Conservation (phyloP, 2,329 filamentous ascomycete species). For the Aspergillus quadrilineatus region DNA sequence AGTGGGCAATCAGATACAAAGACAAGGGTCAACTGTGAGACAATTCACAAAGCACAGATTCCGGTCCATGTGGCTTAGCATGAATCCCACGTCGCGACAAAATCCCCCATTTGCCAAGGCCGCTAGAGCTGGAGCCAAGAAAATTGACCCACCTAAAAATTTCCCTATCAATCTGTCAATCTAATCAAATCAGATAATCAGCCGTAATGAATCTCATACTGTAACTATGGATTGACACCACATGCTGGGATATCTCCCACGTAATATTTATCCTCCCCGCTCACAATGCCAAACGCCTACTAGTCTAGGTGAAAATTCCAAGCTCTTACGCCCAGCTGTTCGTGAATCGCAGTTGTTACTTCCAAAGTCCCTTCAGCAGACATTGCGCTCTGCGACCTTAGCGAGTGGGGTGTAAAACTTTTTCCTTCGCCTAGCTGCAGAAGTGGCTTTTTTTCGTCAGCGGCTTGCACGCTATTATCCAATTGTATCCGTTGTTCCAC, state of each 20-base stretch:
- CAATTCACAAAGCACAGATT: background rate
- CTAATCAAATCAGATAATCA: slow-evolving; percentile 16
- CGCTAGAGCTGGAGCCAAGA: background rate
- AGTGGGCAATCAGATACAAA: background rate
- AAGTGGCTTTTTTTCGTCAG: background rate
- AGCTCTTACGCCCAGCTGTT: too few relatives aligned
- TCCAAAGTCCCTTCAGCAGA: too few relatives aligned
- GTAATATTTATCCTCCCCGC: too few relatives aligned
- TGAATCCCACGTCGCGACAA: background rate
- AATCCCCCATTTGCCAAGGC: background rate
- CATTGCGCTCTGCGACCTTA: background rate
- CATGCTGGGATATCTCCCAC: too few relatives aligned
- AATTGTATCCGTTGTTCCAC: background rate
- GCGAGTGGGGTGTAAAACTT: background rate
- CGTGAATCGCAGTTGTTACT: too few relatives aligned
- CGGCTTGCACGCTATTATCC: background rate
- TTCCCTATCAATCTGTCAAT: slow-evolving; percentile 14
- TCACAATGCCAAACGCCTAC: too few relatives aligned
- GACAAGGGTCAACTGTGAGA: background rate
- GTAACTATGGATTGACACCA: too few relatives aligned
- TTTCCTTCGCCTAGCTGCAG: background rate
- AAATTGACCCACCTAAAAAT: too few relatives aligned
- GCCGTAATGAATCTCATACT: background rate
- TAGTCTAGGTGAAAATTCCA: too few relatives aligned
- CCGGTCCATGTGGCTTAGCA: background rate